Evolutionary conservation across 2,329 filamentous ascomycete species (phyloP), one percentile per base, ranked within the genome.

Genomic region (Venturia aucupariae): DNA sequence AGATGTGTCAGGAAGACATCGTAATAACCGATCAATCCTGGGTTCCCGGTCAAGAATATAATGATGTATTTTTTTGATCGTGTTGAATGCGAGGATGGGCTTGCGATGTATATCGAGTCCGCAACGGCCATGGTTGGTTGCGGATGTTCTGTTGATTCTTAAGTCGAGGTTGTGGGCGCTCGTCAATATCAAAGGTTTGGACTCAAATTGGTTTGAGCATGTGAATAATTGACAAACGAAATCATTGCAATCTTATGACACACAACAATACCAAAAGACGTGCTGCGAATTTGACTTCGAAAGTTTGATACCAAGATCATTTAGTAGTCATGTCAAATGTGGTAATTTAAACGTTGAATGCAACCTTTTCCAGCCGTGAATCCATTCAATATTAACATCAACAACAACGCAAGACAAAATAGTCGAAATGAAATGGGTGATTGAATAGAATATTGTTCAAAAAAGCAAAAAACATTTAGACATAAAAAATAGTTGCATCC

Each of bases 11-110:
- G 78, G 73, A 91, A 93, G 44, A 83, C 80, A 65, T 76, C 77
- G 74, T 93, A 93, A 79, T 90, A 93, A 64, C 82, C 83, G 61
- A 92, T 82, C 22, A 91, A 79, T 5, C 90, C 90, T 5, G 90
- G 90, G 68, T 93, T 93, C 24, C 90, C 90, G 35, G 87, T 84
- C 48, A 93, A 80, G 74, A 90, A 88, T 77, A 86, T 91, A 68
- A 92, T 77, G 30, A 44, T 42, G 35, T 27, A 42, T 60, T 41
- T 39, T 17, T 42, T 60, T n/a, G 51, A 22, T 35, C 27, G 5
- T 11, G 15, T 57, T 35, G 51, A 35, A 4, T 7, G n/a, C 19
- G 4, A 17, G 5, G 27, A 57, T n/a, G 27, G 51, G 17, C 30
- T 35, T 32, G 51, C 24, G 24, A 57, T 19, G 51, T 10, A 35